A percentile compares a stretch with the other conserved stretches of the same genome.
Evolutionary conservation across 1,284 basidiomycete species (phyloP).

Genomic region (Microbotryum violaceum): DNA sequence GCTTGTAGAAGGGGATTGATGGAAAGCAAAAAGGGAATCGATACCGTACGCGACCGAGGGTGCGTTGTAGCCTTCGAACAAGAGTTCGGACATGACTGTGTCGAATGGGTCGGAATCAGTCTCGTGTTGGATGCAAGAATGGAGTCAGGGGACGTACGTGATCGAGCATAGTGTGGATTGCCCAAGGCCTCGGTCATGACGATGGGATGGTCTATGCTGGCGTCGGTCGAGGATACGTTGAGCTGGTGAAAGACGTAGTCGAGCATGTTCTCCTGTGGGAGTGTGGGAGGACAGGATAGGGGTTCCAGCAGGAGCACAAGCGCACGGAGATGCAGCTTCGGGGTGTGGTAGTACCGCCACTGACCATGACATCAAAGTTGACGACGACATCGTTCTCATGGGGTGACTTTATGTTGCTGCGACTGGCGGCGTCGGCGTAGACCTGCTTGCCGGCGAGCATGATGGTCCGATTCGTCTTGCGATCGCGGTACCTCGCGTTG

Average conservation of each 20-base stretch:
- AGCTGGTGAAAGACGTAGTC: slow-evolving; percentile 87
- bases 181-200: slow-evolving; percentile 89
- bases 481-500: slow-evolving; percentile 77
- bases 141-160: slow-evolving; percentile 20
- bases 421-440: slow-evolving; percentile 72
- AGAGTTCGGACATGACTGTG: slow-evolving; percentile 83
- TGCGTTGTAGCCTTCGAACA: slow-evolving; percentile 89
- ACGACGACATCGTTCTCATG: slow-evolving; percentile 86
- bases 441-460: slow-evolving; percentile 76
- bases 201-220: slow-evolving; percentile 74
- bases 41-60: slow-evolving; percentile 82
- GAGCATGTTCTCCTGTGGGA: slow-evolving; percentile 78
- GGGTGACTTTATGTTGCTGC: slow-evolving; percentile 65
- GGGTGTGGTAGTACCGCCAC: slow-evolving; percentile 37
- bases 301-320: background rate
- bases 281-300: background rate
- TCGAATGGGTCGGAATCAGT: background rate
- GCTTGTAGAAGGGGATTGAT: slow-evolving; percentile 50
- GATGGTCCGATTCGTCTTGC: slow-evolving; percentile 68
- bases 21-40: slow-evolving; percentile 89
- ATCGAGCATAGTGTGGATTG: slow-evolving; percentile 79
- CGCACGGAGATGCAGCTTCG: background rate
- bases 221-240: slow-evolving; percentile 52
- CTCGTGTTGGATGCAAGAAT: background rate
- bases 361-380: slow-evolving; percentile 82